Base-by-base conservation (phyloP, 306 rosid species). In the Senna tora region DNA sequence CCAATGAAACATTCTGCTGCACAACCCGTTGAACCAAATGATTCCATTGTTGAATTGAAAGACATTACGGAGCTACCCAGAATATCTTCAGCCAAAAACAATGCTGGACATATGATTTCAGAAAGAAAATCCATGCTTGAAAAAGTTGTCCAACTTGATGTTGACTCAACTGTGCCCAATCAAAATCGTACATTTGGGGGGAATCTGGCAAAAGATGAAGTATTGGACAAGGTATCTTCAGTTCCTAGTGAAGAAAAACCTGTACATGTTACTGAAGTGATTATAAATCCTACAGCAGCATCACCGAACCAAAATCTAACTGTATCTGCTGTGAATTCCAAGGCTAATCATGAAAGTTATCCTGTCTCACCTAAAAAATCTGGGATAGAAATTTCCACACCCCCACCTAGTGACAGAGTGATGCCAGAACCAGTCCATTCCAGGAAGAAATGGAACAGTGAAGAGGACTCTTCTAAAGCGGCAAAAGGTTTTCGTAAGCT, bases 391-490 rank as follows among this genome's bases (percentile, higher is more conserved):
- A 57, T 70, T 46, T 82, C 85, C 5, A 91, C 97, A 12, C 95
- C 99, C 41, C 96, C 96, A 2, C 84, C 85, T 7, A 81, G 73
- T 75, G 73, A 75, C 53, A 87, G 76, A 67, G 79, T 56, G 71
- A 69, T 41, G 32, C 45, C 76, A 0, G 97, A 86, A 77, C 53
- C 80, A 43, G 52, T 65, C 64, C 88, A 86, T 75, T 82, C 92
- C 56, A 85, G 97, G 84, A 94, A 91, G 93, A 94, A 94, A 82
- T 94, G 99, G 99, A 88, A 79, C 70, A 85, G 81, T 25, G 96
- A 78, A n/a, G 96, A 89, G 64, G 85, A 82, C 83, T 77, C 92
- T 60, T 81, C 97, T 2, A 94, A 94, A 80, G 79, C 92, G 0
- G 80, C 84, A 19, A 94, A 86, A 75, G 99, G 97, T 64, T 88